Evolutionary conservation across 2,329 filamentous ascomycete genomes (phyloP).

Genomic region (Colletotrichum destructivum): DNA sequence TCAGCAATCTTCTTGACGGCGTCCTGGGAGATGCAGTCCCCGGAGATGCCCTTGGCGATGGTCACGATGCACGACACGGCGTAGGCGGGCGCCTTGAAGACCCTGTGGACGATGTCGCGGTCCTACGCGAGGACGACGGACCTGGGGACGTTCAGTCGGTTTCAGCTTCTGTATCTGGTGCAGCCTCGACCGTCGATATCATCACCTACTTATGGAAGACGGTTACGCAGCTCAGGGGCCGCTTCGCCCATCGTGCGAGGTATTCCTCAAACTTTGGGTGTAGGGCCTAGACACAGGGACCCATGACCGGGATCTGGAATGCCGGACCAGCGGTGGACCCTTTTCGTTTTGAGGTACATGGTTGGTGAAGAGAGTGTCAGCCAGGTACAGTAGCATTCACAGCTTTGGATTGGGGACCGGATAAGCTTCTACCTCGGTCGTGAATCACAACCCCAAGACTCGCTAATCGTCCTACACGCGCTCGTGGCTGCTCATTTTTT

Average conservation of each 20-base stretch:
- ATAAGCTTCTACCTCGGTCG: too few species aligned
- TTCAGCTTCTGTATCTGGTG: background rate
- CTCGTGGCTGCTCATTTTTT: background rate
- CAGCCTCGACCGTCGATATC: background rate
- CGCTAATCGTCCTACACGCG: background rate
- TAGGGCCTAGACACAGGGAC: conserved; percentile 82
- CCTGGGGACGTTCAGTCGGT: conserved; percentile 55
- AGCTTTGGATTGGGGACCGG: too few species aligned
- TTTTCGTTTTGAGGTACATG: conserved; percentile 72
- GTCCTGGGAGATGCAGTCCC: conserved; percentile 82
- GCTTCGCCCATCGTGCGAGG: conserved; percentile 81
- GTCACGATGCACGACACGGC: conserved; percentile 86
- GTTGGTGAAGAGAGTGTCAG: conserved; percentile 55
- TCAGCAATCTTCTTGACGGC: conserved; percentile 82
- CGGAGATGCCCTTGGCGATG: conserved; percentile 82
- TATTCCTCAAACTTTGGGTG: conserved; percentile 82
- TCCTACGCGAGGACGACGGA: conserved; percentile 86
- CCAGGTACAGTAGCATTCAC: too few species aligned
- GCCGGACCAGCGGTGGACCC: conserved; percentile 74
- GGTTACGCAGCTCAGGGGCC: conserved; percentile 85
- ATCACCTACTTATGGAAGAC: conserved; percentile 83
- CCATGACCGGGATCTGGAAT: conserved; percentile 79
- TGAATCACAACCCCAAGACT: too few species aligned
- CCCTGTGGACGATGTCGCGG: conserved; percentile 84
- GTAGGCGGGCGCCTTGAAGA: conserved; percentile 83